Conservation (phyloP, 768 basidiomycete species). For the Serendipita sp. region DNA sequence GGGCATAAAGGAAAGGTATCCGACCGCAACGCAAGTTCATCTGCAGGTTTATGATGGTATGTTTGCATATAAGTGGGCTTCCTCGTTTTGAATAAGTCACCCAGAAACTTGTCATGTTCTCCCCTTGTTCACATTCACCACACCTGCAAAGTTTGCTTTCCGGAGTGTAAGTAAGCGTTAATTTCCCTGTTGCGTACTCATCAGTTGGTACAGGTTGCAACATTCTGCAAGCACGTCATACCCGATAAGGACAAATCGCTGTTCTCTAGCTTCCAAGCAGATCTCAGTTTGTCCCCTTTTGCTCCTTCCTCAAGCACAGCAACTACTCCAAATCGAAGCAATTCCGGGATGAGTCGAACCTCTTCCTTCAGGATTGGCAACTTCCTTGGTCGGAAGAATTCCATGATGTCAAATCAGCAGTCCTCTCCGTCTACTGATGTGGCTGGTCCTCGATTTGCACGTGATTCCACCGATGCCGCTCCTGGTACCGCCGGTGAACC, state of each 20-base stretch:
- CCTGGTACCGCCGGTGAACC: conserved; percentile 42
- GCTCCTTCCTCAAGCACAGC: neutral
- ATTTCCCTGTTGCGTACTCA: neutral
- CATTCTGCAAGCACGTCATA: conserved; percentile 15
- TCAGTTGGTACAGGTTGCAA: conserved; percentile 12
- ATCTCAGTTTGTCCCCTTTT: neutral
- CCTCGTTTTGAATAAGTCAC: conserved; percentile 3
- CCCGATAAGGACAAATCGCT: conserved; percentile 4
- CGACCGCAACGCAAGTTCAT: conserved; percentile 58
- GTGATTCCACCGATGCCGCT: conserved; percentile 5
- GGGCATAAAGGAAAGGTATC: conserved; percentile 19
- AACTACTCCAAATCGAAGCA: neutral
- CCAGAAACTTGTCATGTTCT: conserved; percentile 63
- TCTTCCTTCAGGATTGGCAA: neutral
- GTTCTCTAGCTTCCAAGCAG: neutral
- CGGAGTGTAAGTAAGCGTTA: neutral
- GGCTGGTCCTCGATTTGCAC: conserved; percentile 9
- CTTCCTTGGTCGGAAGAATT: neutral
- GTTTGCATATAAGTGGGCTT: conserved; percentile 8
- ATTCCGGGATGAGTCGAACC: neutral
- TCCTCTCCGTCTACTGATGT: conserved; percentile 6
- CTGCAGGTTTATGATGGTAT: conserved; percentile 81
- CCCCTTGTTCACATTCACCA: conserved; percentile 52
- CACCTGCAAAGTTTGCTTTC: conserved; percentile 21
- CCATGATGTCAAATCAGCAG: neutral